These are phyloP conservation scores for Nicotiana rustica DNA, from an alignment of 305 asterid species.

Conservation along the genomic window DNA sequence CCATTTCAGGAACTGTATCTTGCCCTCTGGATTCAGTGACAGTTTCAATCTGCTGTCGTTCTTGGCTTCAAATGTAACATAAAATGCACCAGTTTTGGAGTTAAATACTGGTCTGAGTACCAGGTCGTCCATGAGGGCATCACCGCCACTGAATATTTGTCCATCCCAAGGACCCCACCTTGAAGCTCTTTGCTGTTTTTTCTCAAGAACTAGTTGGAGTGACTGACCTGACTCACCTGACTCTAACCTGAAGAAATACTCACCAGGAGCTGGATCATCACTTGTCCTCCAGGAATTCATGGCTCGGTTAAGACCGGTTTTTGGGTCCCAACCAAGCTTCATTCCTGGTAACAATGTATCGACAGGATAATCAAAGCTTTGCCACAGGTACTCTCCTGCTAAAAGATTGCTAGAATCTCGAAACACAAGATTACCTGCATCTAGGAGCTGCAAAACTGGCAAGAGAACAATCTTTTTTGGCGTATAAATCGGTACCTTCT, in stretches of 20 bases:
- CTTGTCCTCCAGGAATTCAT: constrained; percentile 56
- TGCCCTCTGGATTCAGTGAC: constrained; percentile 45
- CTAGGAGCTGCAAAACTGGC: constrained; percentile 51
- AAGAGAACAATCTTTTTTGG: constrained; percentile 16
- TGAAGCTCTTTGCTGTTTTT: constrained; percentile 32
- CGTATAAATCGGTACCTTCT: constrained; percentile 14
- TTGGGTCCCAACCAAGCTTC: constrained; percentile 62
- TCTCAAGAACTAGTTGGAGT: constrained; percentile 50
- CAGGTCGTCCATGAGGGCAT: constrained; percentile 36
- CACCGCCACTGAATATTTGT: constrained; percentile 48
- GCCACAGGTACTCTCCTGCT: constrained; percentile 48
- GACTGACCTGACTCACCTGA: constrained; percentile 39
- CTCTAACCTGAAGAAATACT: constrained; percentile 48
- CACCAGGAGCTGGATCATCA: constrained; percentile 54
- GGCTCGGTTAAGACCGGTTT: constrained; percentile 31
- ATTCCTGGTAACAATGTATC: constrained; percentile 68
- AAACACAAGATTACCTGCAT: constrained; percentile 58
- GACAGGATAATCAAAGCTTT: constrained; percentile 57
- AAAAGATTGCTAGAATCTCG: constrained; percentile 18
- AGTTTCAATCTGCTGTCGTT: constrained; percentile 41
- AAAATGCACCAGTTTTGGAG: constrained; percentile 39
- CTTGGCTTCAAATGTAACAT: constrained; percentile 43
- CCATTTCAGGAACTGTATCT: constrained; percentile 53
- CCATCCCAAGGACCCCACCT: constrained; percentile 74
- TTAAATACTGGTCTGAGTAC: constrained; percentile 38